Conservation (phyloP, 805 yeast species). For the Maudiozyma pseudohumilis region DNA sequence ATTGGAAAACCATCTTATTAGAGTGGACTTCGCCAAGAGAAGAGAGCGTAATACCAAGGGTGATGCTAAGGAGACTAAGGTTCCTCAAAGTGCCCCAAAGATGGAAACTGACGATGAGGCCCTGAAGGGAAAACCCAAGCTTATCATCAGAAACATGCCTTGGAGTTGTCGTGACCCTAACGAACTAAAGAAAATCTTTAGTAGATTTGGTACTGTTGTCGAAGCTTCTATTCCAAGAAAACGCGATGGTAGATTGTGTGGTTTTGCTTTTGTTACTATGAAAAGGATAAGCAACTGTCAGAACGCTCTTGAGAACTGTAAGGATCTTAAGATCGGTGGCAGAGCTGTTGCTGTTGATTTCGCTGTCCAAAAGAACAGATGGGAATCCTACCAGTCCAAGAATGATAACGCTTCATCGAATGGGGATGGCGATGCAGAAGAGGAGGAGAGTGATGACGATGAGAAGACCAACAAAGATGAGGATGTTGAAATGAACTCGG, state of each 20-base stretch:
- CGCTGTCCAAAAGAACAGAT: constrained; percentile 79
- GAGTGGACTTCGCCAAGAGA: constrained; percentile 84
- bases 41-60: constrained; percentile 58
- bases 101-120: constrained; percentile 30
- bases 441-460: constrained; percentile 29
- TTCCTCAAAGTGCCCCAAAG: constrained; percentile 3
- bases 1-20: constrained; percentile 54
- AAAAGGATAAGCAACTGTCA: constrained; percentile 67
- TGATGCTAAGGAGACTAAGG: constrained; percentile 2
- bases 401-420: constrained; percentile 34
- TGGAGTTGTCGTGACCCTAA: constrained; percentile 86
- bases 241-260: constrained; percentile 80
- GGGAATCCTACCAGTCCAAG: constrained; percentile 51
- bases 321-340: constrained; percentile 73
- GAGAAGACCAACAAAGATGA: constrained; percentile 30
- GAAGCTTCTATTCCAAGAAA: constrained; percentile 87
- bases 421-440: constrained; percentile 33
- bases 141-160: constrained; percentile 86
- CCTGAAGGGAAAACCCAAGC: constrained; percentile 69
- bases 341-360: constrained; percentile 90
- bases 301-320: constrained; percentile 64
- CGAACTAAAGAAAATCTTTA: constrained; percentile 57
- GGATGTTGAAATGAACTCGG: constrained; percentile 29
- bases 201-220: constrained; percentile 72
- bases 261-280: constrained; percentile 93